Percentiles rank a stretch among this genome's conserved stretches.
Evolutionary conservation across 306 rosid genomes (phyloP).

Genomic region (Ziziphus jujuba): DNA sequence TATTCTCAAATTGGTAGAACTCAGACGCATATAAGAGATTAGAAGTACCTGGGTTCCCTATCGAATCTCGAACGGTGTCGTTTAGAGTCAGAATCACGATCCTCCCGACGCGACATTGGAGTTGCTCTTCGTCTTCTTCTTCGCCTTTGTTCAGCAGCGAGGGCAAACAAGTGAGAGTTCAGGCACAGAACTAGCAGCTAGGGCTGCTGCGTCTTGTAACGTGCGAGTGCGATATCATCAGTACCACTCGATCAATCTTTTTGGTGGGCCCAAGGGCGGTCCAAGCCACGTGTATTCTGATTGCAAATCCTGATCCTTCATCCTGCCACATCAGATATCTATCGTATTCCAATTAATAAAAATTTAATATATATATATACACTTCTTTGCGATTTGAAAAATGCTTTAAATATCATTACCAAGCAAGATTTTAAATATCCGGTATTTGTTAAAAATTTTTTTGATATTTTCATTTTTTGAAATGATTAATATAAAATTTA

Average conservation of each 20-base stretch:
- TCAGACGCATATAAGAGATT: background rate
- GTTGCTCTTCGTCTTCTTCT: background rate
- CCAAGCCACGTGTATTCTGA: background rate
- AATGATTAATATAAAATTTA: too few species aligned
- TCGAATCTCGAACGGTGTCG: slow-evolving; percentile 76
- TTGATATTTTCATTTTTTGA: too few species aligned
- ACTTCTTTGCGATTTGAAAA: too few species aligned
- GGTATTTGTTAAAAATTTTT: too few species aligned
- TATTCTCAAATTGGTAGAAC: background rate
- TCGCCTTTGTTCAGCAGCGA: background rate
- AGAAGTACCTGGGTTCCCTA: slow-evolving; percentile 65
- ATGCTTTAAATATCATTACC: too few species aligned
- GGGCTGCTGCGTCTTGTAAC: background rate
- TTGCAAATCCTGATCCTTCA: background rate
- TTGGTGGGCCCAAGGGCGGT: background rate
- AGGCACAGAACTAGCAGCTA: background rate
- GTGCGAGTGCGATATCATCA: background rate
- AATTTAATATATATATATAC: too few species aligned
- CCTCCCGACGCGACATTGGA: slow-evolving; percentile 71
- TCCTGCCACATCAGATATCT: background rate
- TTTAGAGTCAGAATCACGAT: slow-evolving; percentile 61
- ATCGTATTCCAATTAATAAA: too few species aligned
- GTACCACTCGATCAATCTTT: background rate
- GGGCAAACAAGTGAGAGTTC: background rate
- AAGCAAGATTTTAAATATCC: too few species aligned